Evolutionary conservation across 176 grass and related monocot genomes (phyloP), one percentile per base, ranked within the genome.

Genomic region (Bonia amplexicaulis): DNA sequence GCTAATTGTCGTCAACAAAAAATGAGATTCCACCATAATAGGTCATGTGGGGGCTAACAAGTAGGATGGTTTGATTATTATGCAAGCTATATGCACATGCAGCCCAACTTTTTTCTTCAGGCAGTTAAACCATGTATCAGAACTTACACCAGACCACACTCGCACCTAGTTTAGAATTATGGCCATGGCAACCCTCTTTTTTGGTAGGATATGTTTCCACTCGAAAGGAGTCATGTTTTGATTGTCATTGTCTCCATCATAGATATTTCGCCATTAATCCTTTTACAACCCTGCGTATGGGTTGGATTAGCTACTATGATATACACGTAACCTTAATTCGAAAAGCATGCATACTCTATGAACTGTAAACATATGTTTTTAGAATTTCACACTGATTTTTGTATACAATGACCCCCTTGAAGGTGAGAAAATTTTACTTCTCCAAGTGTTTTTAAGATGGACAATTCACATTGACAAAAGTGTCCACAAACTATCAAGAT

Each of bases 1-100:
- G 46, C 12, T 86, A 69, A 27, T 63, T 81, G 12, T 85, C 53
- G n/a, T 33, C 60, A 57, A 17, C 71, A 19, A 55, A 74, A 87
- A 87, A 66, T 20, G 80, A 78, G 22, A 78, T 83, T 53, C 64
- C n/a, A 64, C 25, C 57, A 45, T 12, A 71, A 62, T 77, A 74
- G 42, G 22, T 79, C 74, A 79, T 49, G 76, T 41, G 47, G 66
- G 35, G 35, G 35, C 35, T 37, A 37, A 37, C 35, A 66, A 5
- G 54, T 41, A 73, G 48, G 61, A 89, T 80, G 75, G 7, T 74
- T 79, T 73, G 66, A 60, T 57, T 84, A 55, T 14, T n/a, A 70
- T 68, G 71, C 60, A 58, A 73, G 20, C 48, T 67, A 52, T 39
- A 19, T 13, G 26, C 23, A 57, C 16, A 76, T 23, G 37, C 9